Evolutionary conservation across 768 basidiomycete genomes (phyloP).

Genomic region (Phanerochaete sordida): DNA sequence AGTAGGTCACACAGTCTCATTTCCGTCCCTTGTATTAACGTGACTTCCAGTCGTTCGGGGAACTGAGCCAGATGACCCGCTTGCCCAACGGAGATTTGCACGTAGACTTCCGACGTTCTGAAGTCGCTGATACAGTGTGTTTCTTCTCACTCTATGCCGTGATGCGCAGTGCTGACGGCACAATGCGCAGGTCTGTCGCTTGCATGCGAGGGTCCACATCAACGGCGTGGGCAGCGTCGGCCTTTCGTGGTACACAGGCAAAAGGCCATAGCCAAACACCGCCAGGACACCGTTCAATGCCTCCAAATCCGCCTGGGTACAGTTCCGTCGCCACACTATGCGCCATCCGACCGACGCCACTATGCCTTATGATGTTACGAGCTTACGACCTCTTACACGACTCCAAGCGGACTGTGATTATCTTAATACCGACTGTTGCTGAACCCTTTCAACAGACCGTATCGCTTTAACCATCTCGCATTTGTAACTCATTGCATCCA

Average conservation of each 20-base stretch:
- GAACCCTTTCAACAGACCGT: neutral
- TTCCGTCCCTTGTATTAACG: neutral
- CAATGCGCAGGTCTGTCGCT: conserved; percentile 69
- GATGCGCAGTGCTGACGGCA: conserved; percentile 5
- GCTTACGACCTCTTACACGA: neutral
- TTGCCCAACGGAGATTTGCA: conserved; percentile 80
- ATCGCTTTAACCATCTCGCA: neutral
- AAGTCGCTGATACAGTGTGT: conserved; percentile 78
- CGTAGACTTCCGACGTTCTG: conserved; percentile 67
- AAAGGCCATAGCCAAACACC: conserved; percentile 30
- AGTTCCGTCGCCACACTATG: neutral
- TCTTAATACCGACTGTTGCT: neutral
- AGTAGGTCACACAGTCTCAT: conserved; percentile 33
- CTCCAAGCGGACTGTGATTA: neutral
- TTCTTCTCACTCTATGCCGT: neutral
- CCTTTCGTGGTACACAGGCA: conserved; percentile 69
- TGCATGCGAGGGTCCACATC: conserved; percentile 73
- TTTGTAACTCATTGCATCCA: neutral
- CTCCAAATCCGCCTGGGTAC: neutral
- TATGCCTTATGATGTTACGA: conserved; percentile 7
- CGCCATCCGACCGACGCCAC: neutral
- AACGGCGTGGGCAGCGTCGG: conserved; percentile 74
- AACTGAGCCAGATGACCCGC: conserved; percentile 66
- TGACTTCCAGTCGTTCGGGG: conserved; percentile 60
- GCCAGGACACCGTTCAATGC: neutral